Base-by-base conservation (phyloP, 345 rosid genomes). In the Syzygium oleosum region DNA sequence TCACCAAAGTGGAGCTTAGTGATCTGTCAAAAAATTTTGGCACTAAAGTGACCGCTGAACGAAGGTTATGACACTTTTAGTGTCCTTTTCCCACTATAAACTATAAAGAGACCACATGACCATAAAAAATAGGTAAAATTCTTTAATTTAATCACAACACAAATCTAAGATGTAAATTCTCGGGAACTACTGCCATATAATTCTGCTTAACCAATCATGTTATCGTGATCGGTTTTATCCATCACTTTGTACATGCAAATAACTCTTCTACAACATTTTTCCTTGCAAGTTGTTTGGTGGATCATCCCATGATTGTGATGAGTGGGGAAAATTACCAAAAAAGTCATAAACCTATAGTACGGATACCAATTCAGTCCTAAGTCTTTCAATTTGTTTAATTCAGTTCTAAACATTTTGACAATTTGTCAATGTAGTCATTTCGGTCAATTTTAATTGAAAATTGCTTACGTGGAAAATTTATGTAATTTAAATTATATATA, bases 161-260 rank as follows among this genome's bases (percentile, higher is more conserved):
- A 61, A 13, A 52, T 52, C 17, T 16, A 14, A 15, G 54, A 15
- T 52, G 54, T 52, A 15, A 13, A 52, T 52, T 52, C 19, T 52
- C 6, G 19, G 19, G 54, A 52, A 52, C 54, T 52, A 52, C 54
- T 15, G 54, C 17, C 54, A 13, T 52, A 14, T 52, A 4, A 52
- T 52, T 12, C 16, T 52, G 16, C 53, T 52, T 52, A 15, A 51
- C 54, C 54, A 14, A n/a, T 61, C 0, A 6, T 0, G 34, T n/a
- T 13, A 61, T n/a, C 34, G 0, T n/a, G 34, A 27, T 61, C 15
- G 34, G 19, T 61, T n/a, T 61, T 61, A 61, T 61, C 17, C 73
- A 61, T n/a, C 2, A 0, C 19, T n/a, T n/a, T 0, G 1, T n/a
- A 34, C 4, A n/a, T 14, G 34, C 7, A 13, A 61, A 61, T 61